A percentile compares a stretch with the other conserved stretches of the same genome.
Conservation (phyloP, 495 filamentous ascomycete genomes). For the Hypoxylon subgilvum region DNA sequence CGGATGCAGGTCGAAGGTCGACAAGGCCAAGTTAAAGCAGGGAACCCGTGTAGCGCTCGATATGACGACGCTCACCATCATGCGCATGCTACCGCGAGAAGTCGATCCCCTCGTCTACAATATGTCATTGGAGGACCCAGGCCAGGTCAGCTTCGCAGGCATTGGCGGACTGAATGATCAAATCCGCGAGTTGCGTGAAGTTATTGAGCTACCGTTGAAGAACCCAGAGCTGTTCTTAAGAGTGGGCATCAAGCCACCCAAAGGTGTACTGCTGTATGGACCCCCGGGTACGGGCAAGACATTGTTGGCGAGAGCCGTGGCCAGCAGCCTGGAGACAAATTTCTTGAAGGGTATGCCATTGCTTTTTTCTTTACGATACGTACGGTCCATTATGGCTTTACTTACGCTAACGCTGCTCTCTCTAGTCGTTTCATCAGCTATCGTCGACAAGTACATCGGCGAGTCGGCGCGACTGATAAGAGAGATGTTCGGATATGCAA, state of each 20-base stretch:
- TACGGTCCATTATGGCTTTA: too few species aligned
- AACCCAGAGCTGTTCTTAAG: constrained; percentile 97
- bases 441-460: constrained; percentile 99
- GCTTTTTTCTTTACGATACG: constrained; percentile 2
- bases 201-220: constrained; percentile 97
- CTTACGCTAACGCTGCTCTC: too few species aligned
- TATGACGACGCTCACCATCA: constrained; percentile 99
- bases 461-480: constrained; percentile 96
- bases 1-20: constrained; percentile 96
- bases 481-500: constrained; percentile 99
- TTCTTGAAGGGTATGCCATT: constrained; percentile 83
- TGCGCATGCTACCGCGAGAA: constrained; percentile 99
- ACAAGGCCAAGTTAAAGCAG: constrained; percentile 95
- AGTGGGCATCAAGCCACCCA: constrained; percentile 98
- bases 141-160: constrained; percentile 97
- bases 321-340: constrained; percentile 96
- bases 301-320: constrained; percentile 90
- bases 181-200: constrained; percentile 95
- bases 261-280: constrained; percentile 97
- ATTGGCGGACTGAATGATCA: constrained; percentile 99
- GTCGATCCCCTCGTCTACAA: constrained; percentile 99
- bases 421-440: constrained; percentile 96
- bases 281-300: constrained; percentile 98
- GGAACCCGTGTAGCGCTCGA: constrained; percentile 97
- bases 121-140: constrained; percentile 98